Percentiles rank a stretch among this genome's conserved stretches.
These are phyloP conservation scores for Selaginella moellendorffii DNA, from an alignment of 75 land plant genomes.

Conservation along the genomic window DNA sequence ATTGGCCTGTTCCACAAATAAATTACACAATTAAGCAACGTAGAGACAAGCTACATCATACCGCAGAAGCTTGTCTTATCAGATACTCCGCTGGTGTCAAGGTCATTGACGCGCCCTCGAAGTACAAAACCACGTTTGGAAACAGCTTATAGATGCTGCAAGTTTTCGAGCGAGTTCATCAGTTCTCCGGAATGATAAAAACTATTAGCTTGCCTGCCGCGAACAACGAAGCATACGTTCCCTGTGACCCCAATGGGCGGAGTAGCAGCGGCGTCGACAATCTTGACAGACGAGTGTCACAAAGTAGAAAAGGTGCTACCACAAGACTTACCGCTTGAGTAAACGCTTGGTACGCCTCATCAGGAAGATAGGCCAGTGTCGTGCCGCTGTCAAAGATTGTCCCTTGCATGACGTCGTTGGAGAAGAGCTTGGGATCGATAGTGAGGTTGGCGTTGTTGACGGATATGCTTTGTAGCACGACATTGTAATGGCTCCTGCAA, in stretches of 20 bases:
- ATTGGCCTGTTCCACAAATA: neutral
- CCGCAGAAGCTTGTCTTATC: neutral
- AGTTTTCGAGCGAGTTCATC: too few species aligned
- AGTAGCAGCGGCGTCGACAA: constrained; percentile 1
- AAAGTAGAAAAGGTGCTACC: neutral
- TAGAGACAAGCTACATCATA: too few species aligned
- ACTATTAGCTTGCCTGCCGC: neutral
- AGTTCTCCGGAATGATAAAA: neutral
- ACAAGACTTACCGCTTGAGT: neutral
- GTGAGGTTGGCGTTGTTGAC: constrained; percentile 27
- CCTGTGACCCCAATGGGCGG: neutral
- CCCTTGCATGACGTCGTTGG: constrained; percentile 24
- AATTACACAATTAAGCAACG: too few species aligned
- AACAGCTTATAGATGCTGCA: constrained; percentile 1
- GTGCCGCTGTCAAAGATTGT: constrained; percentile 5
- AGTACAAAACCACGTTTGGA: neutral
- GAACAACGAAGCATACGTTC: constrained; percentile 6
- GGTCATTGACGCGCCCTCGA: constrained; percentile 1
- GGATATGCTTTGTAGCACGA: constrained; percentile 32
- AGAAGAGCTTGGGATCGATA: constrained; percentile 34
- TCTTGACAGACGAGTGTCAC: neutral
- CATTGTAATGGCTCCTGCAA: constrained; percentile 66
- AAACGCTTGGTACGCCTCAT: neutral
- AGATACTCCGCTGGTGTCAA: constrained; percentile 4
- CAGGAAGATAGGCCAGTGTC: constrained; percentile 3